phyloP scores from a whole-genome alignment of 768 basidiomycete genomes.

The Lactarius hatsudake region DNA sequence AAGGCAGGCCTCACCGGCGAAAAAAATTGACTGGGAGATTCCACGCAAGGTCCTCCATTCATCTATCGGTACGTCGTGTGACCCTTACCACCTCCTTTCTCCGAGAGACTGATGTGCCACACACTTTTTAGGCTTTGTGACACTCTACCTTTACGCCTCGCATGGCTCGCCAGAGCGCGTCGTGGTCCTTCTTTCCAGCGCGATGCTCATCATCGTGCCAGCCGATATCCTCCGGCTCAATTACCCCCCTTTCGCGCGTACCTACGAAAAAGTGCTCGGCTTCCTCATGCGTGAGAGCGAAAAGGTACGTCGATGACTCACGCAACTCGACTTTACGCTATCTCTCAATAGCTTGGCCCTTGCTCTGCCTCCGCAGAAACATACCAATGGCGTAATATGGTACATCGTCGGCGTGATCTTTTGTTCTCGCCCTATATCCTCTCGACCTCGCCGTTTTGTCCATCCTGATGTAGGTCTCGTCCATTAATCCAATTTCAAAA shows the following conservation, averaged over 20 bases:
- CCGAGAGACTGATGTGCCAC: neutral
- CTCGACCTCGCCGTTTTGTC: conserved; percentile 87
- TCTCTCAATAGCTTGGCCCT: neutral
- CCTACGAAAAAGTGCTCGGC: conserved; percentile 71
- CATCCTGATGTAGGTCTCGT: conserved; percentile 60
- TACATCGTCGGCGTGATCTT: conserved; percentile 85
- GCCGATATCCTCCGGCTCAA: conserved; percentile 73
- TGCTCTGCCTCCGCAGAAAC: conserved; percentile 41
- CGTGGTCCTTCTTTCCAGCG: conserved; percentile 58
- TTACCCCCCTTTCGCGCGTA: conserved; percentile 57
- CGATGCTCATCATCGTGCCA: conserved; percentile 66
- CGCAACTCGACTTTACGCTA: neutral
- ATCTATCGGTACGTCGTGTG: conserved; percentile 68
- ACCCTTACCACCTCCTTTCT: conserved; percentile 5
- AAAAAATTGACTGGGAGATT: conserved; percentile 77
- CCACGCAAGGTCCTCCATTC: conserved; percentile 86
- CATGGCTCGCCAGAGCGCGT: conserved; percentile 51
- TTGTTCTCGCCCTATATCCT: conserved; percentile 72
- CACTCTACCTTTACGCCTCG: conserved; percentile 53
- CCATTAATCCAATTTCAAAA: conserved; percentile 5
- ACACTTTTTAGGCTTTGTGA: conserved; percentile 54
- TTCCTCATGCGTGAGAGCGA: conserved; percentile 90
- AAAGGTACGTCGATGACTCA: conserved; percentile 45
- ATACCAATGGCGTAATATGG: conserved; percentile 86
- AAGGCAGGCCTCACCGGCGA: conserved; percentile 1